Base-by-base conservation (phyloP, 352 stramenopile species). In the Phytophthora pinifolia region DNA sequence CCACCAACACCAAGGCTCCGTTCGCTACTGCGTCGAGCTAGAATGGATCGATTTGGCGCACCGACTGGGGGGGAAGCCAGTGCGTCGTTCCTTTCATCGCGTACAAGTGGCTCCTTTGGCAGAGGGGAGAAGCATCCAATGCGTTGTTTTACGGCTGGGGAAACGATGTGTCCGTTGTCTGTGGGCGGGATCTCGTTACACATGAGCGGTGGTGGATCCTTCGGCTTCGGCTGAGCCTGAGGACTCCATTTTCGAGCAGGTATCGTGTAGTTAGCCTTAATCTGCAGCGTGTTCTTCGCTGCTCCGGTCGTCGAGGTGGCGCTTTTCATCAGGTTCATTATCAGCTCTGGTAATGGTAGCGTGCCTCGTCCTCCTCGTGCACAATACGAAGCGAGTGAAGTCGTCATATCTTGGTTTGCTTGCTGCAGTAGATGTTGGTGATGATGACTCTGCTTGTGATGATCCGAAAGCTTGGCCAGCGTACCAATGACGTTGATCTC, bases 401-500 rank as follows among this genome's bases (percentile, higher is more conserved):
- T 51, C 10, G 45, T 35, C 30, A 14, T 15, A 12, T 63, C 41
- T 14, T 57, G 27, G 30, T 57, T 52, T 22, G 20, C 37, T 15
- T 58, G 42, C 9, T 60, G 48, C 5, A 41, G 25, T 9, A 45
- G 10, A 47, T 60, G 42, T 3, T 48, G 41, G 15, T 42, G 39
- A 10, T 38, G 54, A 8, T 55, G 63, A 12, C 35, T 56, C 32
- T 65, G 70, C 14, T 55, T 50, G 35, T 68, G 44, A 35, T 65
- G 54, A 34, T 90, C 82, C 7, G 82, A 89, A 13, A 92, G 63
- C 18, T 81, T 74, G n/a, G 76, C 82, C 6, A 92, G 62, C 9
- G 76, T 88, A 42, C 65, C 71, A 36, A 92, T 76, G 25, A 92
- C 76, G 39, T 92, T 92, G 55, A 88, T 82, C 32, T 84, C 72